These are phyloP conservation scores for Phytophthora quininea DNA, from an alignment of 352 stramenopile genomes.

Conservation along the genomic window DNA sequence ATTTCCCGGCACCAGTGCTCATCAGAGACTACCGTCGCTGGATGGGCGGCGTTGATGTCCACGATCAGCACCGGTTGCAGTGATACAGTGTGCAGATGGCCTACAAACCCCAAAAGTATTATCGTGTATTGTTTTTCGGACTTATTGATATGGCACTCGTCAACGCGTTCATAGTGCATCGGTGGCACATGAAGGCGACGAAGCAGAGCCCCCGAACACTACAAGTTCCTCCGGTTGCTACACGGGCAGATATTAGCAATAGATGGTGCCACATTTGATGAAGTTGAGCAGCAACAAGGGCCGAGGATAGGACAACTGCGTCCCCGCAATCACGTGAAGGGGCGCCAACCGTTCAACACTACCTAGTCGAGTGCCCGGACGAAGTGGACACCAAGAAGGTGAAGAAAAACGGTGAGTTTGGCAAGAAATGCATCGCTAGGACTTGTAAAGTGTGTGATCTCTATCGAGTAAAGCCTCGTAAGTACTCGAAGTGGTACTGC, in stretches of 20 bases:
- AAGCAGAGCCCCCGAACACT: not conserved
- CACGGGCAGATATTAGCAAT: conserved; percentile 7
- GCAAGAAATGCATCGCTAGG: not conserved
- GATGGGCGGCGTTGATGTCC: conserved; percentile 19
- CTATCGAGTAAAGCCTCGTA: not conserved
- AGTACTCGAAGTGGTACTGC: conserved; percentile 1
- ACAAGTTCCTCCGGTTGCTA: conserved; percentile 6
- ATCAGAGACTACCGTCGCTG: conserved; percentile 26
- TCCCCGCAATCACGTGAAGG: not conserved
- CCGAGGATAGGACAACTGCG: not conserved
- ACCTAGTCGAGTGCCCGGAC: conserved; percentile 1
- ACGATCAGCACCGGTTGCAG: conserved; percentile 25
- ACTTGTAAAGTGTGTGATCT: not conserved
- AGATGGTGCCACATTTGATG: not conserved
- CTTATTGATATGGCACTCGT: conserved; percentile 18
- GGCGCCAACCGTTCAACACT: not conserved
- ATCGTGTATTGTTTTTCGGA: conserved; percentile 19
- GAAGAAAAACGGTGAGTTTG: not conserved
- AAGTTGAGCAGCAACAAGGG: not conserved
- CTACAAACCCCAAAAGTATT: conserved; percentile 16
- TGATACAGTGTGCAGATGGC: conserved; percentile 11
- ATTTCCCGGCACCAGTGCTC: conserved; percentile 11
- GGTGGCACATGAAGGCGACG: not conserved
- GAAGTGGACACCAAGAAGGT: not conserved
- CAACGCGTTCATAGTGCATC: conserved; percentile 20